A percentile compares a stretch with the other conserved stretches of the same genome.
phyloP scores from a whole-genome alignment of 2,329 filamentous ascomycete species.

The Blastomyces percursus region DNA sequence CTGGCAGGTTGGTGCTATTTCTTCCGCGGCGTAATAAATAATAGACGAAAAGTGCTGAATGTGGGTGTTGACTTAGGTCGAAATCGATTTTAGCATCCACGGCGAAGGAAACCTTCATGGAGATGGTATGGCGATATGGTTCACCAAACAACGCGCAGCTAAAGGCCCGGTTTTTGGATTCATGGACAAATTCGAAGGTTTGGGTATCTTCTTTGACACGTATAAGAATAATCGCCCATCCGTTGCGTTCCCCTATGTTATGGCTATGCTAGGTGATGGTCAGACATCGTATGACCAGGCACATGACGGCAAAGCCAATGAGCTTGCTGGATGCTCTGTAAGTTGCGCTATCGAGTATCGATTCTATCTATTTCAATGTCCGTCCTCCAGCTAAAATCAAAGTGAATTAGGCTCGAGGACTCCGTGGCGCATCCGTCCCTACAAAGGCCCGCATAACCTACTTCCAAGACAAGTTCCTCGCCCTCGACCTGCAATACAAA shows the following conservation, averaged over 20 bases:
- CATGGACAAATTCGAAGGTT: constrained; percentile 78
- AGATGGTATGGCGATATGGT: constrained; percentile 95
- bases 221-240: constrained; percentile 99
- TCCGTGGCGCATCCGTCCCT: constrained; percentile 66
- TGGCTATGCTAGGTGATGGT: constrained; percentile 96
- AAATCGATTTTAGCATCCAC: constrained; percentile 89
- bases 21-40: neutral
- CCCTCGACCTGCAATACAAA: constrained; percentile 91
- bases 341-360: constrained; percentile 16
- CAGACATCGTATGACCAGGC: constrained; percentile 81
- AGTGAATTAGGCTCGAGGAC: constrained; percentile 56
- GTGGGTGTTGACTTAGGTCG: constrained; percentile 44
- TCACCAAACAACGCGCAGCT: constrained; percentile 82
- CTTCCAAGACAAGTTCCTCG: constrained; percentile 89
- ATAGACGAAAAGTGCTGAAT: constrained; percentile 1
- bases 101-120: constrained; percentile 84
- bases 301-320: constrained; percentile 85
- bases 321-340: constrained; percentile 85
- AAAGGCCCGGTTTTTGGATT: constrained; percentile 79
- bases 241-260: constrained; percentile 91
- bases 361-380: constrained; percentile 4
- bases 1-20: constrained; percentile 58
- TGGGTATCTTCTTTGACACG: constrained; percentile 93
- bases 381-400: neutral
- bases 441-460: constrained; percentile 86